Evolutionary conservation across 768 basidiomycete genomes (phyloP).

Genomic region (Amanita thiersii): DNA sequence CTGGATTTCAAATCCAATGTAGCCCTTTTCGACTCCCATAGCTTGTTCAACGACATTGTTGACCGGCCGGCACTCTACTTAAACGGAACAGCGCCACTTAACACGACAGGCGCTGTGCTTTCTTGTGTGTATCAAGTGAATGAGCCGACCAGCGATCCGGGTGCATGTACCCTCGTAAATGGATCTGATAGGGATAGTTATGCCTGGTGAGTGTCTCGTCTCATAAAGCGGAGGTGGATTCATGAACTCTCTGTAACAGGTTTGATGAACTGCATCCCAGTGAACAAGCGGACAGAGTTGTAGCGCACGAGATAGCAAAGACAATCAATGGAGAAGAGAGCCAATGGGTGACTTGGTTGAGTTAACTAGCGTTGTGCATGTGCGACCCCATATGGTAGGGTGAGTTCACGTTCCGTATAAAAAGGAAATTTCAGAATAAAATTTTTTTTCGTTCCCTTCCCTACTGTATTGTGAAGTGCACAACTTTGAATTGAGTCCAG

Average conservation of each 20-base stretch:
- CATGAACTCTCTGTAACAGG: no score
- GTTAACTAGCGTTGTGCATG: no score
- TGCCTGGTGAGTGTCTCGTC: slow-evolving; percentile 37
- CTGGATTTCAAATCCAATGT: not conserved
- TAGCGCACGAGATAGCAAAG: slow-evolving; percentile 42
- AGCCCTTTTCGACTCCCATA: slow-evolving; percentile 58
- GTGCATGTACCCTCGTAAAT: slow-evolving; percentile 26
- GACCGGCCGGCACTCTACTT: slow-evolving; percentile 41
- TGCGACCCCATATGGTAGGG: no score
- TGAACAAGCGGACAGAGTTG: slow-evolving; percentile 46
- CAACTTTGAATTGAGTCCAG: no score
- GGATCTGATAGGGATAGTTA: slow-evolving; percentile 48
- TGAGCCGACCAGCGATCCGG: slow-evolving; percentile 18
- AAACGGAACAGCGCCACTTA: slow-evolving; percentile 56
- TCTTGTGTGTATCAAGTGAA: slow-evolving; percentile 37
- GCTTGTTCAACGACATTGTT: slow-evolving; percentile 52
- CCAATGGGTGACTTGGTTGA: slow-evolving; percentile 45
- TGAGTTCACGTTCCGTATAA: no score
- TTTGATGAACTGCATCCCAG: slow-evolving; percentile 56
- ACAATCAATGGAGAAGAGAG: slow-evolving; percentile 35
- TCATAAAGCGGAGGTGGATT: no score
- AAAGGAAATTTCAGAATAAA: no score
- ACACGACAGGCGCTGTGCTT: slow-evolving; percentile 44
- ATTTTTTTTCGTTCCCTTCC: no score
- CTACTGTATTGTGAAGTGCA: no score